These are phyloP conservation scores for Artemisia annua DNA, from an alignment of 129 eudicot genomes.

Conservation along the genomic window DNA sequence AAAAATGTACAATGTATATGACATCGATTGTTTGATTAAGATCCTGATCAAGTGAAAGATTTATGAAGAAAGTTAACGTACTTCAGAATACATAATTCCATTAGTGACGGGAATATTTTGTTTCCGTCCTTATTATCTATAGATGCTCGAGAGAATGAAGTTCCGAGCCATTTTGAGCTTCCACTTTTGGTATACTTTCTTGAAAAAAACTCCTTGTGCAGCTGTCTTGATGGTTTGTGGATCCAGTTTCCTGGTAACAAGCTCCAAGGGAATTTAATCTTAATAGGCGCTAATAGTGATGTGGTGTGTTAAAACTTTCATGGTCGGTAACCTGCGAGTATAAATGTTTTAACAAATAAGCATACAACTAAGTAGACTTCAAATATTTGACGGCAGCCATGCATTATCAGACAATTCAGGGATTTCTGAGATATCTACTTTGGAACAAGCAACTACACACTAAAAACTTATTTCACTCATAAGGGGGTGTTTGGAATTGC, in stretches of 20 bases:
- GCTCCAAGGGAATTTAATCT: slow-evolving; percentile 51
- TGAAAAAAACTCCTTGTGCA: slow-evolving; percentile 45
- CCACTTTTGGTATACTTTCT: slow-evolving; percentile 63
- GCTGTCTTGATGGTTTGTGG: slow-evolving; percentile 50
- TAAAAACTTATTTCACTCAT: no score
- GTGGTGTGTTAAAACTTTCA: no score
- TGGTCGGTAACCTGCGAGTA: neutral
- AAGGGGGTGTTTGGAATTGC: no score
- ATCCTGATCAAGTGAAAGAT: neutral
- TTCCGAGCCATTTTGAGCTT: slow-evolving; percentile 78
- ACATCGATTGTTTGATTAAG: neutral
- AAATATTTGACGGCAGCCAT: no score
- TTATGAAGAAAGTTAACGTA: slow-evolving; percentile 22
- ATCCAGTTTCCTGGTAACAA: slow-evolving; percentile 77
- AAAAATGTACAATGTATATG: neutral
- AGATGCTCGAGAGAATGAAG: slow-evolving; percentile 42
- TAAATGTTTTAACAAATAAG: neutral
- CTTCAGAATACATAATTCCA: slow-evolving; percentile 89
- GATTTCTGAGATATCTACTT: no score
- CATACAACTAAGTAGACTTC: no score
- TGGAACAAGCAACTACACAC: no score
- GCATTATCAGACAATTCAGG: no score
- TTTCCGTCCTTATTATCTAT: slow-evolving; percentile 48
- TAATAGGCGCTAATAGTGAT: neutral
- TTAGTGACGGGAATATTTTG: slow-evolving; percentile 65